Evolutionary conservation across 768 basidiomycete genomes (phyloP).

Genomic region (Amanita pallidorosea): DNA sequence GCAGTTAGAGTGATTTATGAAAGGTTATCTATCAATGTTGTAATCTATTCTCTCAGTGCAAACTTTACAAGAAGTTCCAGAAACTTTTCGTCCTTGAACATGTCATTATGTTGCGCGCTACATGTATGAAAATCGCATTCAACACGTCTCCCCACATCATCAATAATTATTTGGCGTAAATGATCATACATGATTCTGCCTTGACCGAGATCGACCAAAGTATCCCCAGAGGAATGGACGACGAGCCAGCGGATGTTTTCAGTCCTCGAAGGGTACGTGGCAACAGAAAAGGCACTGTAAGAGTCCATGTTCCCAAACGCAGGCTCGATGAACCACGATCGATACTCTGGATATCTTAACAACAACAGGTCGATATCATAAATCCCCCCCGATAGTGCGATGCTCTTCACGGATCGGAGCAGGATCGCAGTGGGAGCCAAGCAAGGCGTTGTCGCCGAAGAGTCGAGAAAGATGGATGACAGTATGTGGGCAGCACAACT

Average conservation of each 20-base stretch:
- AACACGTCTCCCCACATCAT: constrained; percentile 13
- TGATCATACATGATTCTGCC: constrained; percentile 47
- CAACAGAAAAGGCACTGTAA: constrained; percentile 39
- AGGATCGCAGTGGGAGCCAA: constrained; percentile 35
- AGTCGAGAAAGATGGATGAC: constrained; percentile 53
- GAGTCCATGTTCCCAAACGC: constrained; percentile 44
- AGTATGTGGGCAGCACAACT: constrained; percentile 81
- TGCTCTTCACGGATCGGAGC: constrained; percentile 34
- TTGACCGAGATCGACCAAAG: constrained; percentile 53
- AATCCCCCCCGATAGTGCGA: constrained; percentile 67
- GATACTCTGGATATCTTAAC: constrained; percentile 54
- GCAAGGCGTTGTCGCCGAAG: constrained; percentile 25
- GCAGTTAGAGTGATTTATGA: background rate
- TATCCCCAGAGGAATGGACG: constrained; percentile 67
- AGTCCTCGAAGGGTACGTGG: constrained; percentile 26
- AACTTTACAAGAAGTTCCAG: constrained; percentile 26
- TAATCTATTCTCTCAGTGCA: background rate
- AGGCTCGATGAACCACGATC: constrained; percentile 54
- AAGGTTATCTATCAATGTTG: background rate
- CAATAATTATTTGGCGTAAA: constrained; percentile 29
- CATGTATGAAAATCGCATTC: constrained; percentile 28
- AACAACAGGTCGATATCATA: constrained; percentile 65
- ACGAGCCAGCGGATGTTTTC: constrained; percentile 50
- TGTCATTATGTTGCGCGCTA: constrained; percentile 41
- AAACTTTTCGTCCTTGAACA: constrained; percentile 34